Conservation (phyloP, 148 eudicot genomes). For the Vaccinium corymbosum region DNA sequence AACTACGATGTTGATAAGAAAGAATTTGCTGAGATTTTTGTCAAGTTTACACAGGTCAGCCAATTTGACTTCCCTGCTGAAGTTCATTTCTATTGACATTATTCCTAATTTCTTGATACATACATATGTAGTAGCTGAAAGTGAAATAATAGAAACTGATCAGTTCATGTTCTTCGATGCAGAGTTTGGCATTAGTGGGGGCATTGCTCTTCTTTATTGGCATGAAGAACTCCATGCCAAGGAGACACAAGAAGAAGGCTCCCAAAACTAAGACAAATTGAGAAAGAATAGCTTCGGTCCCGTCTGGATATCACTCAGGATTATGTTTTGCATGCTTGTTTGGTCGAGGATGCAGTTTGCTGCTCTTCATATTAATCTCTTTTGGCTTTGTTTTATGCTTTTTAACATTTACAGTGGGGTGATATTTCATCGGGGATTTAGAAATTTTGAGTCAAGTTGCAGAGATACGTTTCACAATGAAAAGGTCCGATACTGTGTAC, state of each 20-base stretch:
- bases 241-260: constrained; percentile 55
- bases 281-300: not conserved
- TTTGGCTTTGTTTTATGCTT: not conserved
- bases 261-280: constrained; percentile 18
- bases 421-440: not conserved
- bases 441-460: constrained; percentile 10
- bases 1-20: constrained; percentile 69
- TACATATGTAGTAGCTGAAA: not conserved
- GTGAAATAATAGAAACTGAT: not conserved
- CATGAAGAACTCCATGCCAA: constrained; percentile 80
- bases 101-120: not conserved
- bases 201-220: constrained; percentile 83
- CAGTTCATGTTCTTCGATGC: constrained; percentile 16
- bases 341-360: constrained; percentile 6
- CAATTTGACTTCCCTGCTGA: constrained; percentile 8
- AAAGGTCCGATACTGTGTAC: not conserved
- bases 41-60: constrained; percentile 74
- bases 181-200: constrained; percentile 75
- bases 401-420: not conserved
- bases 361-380: not conserved
- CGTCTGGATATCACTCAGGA: not conserved
- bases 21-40: constrained; percentile 57
- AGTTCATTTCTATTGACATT: not conserved
- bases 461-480: not conserved
- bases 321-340: not conserved